Evolutionary conservation across 2,329 filamentous ascomycete genomes (phyloP).

Genomic region (Talaromyces funiculosus): DNA sequence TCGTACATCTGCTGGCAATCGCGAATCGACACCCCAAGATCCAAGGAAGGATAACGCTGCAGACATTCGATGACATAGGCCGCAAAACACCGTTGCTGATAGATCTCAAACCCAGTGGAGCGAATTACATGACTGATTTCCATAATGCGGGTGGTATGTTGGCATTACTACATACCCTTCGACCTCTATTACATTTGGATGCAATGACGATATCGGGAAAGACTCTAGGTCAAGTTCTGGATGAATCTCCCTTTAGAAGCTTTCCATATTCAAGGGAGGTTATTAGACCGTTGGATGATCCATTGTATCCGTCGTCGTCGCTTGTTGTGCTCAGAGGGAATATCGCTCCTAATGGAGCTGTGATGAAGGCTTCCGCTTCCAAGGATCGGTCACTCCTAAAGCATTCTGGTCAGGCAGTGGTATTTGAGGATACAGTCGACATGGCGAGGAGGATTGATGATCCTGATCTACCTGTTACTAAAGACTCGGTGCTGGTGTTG

Average conservation of each 20-base stretch:
- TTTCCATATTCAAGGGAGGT: constrained; percentile 40
- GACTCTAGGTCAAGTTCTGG: constrained; percentile 44
- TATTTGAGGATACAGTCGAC: constrained; percentile 46
- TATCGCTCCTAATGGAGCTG: constrained; percentile 44
- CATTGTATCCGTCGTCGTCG: constrained; percentile 42
- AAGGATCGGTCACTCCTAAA: constrained; percentile 43
- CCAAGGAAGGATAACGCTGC: constrained; percentile 41
- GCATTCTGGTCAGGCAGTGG: constrained; percentile 43
- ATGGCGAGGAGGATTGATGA: constrained; percentile 44
- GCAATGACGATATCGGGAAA: constrained; percentile 45
- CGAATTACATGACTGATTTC: constrained; percentile 53
- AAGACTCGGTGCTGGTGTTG: constrained; percentile 44
- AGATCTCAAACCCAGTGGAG: constrained; percentile 50
- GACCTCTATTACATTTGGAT: constrained; percentile 42
- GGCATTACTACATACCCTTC: constrained; percentile 42
- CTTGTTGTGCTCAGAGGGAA: constrained; percentile 45
- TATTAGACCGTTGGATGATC: constrained; percentile 41
- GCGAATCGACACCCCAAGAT: constrained; percentile 48
- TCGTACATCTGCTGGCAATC: constrained; percentile 51
- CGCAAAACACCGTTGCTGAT: constrained; percentile 43
- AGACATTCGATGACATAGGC: constrained; percentile 46
- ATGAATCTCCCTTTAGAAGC: constrained; percentile 37
- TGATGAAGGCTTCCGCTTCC: constrained; percentile 49
- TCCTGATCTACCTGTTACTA: constrained; percentile 39
- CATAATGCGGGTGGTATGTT: constrained; percentile 50